Base-by-base conservation (phyloP, 257 asterid genomes). In the Osmanthus fragrans region DNA sequence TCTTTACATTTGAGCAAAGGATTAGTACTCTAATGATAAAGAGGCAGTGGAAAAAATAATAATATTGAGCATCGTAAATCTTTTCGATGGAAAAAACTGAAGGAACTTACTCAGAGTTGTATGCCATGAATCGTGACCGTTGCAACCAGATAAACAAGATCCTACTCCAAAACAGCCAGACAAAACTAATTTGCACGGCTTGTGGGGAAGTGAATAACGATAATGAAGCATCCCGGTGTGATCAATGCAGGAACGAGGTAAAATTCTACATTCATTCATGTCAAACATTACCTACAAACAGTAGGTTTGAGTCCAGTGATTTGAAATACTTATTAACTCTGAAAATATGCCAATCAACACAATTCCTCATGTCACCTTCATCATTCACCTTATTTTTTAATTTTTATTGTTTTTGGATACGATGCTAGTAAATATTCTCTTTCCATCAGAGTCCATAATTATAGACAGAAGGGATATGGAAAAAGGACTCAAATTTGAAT, bases 121-220 rank as follows among this genome's bases (percentile, higher is more conserved):
- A 72, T 82, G 80, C 86, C 85, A 82, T 66, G 79, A 75, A 75
- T 81, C 75, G 80, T 73, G 84, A 56, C 77, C 73, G 45, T 34
- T 36, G 39, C 70, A 79, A 74, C 67, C 42, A 70, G 79, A 65
- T 58, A 58, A 74, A 27, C n/a, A 36, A 1, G 84, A 73, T 65
- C 80, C 83, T 3, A 21, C 54, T 56, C 73, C 34, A 32, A 66
- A 63, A 66, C 23, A 75, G 60, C 78, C 85, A 76, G 70, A 72
- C 69, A 80, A 54, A 74, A 70, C 82, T 66, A 66, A 79, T 73
- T 70, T 76, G 67, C 56, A 63, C 70, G 16, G 76, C 75, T 73
- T 78, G 40, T 5, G 82, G 25, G 71, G 60, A 72, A 70, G 42
- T 27, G 32, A 25, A 74, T 10, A 9, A 39, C 73, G 64, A 75